Evolutionary conservation across 1,284 basidiomycete genomes (phyloP), one percentile per base, ranked within the genome.

Genomic region (Cystobasidium slooffiae): DNA sequence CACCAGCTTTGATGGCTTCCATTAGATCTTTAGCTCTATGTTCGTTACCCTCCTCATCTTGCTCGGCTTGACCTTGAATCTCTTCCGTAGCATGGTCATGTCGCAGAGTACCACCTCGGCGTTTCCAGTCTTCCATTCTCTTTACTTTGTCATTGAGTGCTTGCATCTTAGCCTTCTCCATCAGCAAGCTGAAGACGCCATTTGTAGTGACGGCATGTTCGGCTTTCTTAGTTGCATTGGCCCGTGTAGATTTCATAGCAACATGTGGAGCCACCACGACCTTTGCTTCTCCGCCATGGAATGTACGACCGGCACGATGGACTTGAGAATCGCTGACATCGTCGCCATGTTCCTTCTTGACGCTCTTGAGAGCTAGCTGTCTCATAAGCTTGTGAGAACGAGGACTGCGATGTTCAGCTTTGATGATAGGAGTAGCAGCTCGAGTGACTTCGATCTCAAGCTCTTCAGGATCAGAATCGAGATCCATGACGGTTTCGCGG

Each of bases 241-340:
- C 9, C 20, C 51, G 37, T 10, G 43, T 10, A 0, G 44, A 41
- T 31, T 62, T 62, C 41, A 52, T 49, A 9, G 49, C 53, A 18
- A 73, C 70, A 51, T 73, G 70, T 5, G 70, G 70, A 16, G 39
- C 52, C 49, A 73, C 63, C 3, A 66, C n/a, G 10, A 61, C 62
- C 12, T 65, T 53, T 12, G 41, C 43, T 22, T 52, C 61, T 20
- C 69, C 69, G 20, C 39, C 24, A 22, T 37, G 59, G 44, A 65
- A 73, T 9, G 70, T 73, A 31, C 70, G 31, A 20, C 70, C 70
- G 16, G 70, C 70, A 16, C 70, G 70, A 14, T 46, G 12, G 14
- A 73, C 56, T 55, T 73, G 70, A 9, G 70, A 73, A 16, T 73
- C 70, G n/a, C 24, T 46, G 20, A 56, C 46, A 39, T 66, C 70